phyloP scores from a whole-genome alignment of 108 stramenopile species.

The Skeletonema menzelii region DNA sequence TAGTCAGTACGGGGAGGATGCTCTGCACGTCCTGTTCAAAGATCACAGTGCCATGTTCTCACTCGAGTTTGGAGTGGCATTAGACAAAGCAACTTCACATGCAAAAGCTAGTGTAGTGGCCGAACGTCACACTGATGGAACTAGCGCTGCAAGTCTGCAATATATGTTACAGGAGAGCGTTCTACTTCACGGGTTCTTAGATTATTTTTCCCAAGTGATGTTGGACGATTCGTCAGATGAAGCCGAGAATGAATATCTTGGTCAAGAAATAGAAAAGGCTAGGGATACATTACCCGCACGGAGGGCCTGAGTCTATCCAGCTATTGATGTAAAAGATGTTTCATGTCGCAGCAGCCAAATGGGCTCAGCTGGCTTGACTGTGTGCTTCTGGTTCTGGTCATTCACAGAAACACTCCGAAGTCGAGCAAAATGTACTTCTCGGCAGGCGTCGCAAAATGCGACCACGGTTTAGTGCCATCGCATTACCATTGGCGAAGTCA shows the following conservation, averaged over 20 bases:
- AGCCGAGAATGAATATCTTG: conserved; percentile 25
- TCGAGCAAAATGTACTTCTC: not conserved
- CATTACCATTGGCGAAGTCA: not conserved
- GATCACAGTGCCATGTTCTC: conserved; percentile 45
- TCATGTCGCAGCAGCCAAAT: too few relatives aligned
- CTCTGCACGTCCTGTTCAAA: conserved; percentile 28
- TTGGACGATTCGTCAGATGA: conserved; percentile 1
- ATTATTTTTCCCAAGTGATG: conserved; percentile 60
- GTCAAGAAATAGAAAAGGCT: conserved; percentile 48
- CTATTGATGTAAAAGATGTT: not conserved
- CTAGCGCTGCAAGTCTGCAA: conserved; percentile 52
- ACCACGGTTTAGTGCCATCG: not conserved
- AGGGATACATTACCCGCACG: conserved; percentile 62
- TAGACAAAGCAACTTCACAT: not conserved
- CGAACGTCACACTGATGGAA: conserved; percentile 48
- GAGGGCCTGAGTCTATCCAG: conserved; percentile 33
- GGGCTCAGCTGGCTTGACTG: too few relatives aligned
- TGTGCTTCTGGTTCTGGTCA: too few relatives aligned
- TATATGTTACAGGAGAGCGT: conserved; percentile 79
- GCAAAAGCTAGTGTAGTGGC: conserved; percentile 13
- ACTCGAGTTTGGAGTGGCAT: conserved; percentile 14
- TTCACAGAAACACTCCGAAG: too few relatives aligned
- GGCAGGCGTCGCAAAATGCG: not conserved
- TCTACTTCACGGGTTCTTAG: conserved; percentile 69
- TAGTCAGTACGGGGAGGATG: conserved; percentile 14